Evolutionary conservation across 805 yeast genomes (phyloP).

Genomic region (Pichia heedii): DNA sequence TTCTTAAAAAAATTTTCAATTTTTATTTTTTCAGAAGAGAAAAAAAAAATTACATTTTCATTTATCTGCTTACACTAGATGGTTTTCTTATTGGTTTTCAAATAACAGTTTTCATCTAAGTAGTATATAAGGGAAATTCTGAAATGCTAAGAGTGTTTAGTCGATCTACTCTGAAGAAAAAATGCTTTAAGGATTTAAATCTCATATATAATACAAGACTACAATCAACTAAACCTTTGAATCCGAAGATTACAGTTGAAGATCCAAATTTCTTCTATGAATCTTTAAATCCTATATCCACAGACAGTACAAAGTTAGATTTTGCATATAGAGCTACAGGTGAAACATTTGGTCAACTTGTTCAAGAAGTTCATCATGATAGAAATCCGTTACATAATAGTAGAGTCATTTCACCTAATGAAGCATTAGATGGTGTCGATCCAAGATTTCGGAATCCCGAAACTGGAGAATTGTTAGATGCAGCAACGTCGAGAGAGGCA

Average conservation of each 20-base stretch:
- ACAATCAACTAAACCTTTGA: not conserved
- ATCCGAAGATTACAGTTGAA: slow-evolving; percentile 15
- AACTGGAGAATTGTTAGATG: slow-evolving; percentile 27
- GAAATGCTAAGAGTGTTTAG: not conserved
- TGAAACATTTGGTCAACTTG: slow-evolving; percentile 36
- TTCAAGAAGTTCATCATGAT: slow-evolving; percentile 29
- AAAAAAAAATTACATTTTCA: not conserved
- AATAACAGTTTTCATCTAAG: not conserved
- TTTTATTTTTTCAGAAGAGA: too few species aligned
- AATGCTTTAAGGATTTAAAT: not conserved
- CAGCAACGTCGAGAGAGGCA: slow-evolving; percentile 39
- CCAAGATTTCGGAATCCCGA: slow-evolving; percentile 26
- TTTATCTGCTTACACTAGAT: not conserved
- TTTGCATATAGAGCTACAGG: slow-evolving; percentile 31
- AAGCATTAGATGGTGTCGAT: slow-evolving; percentile 24
- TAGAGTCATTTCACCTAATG: slow-evolving; percentile 31
- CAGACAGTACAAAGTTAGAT: slow-evolving; percentile 20
- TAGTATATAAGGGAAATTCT: not conserved
- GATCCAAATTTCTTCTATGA: slow-evolving; percentile 16
- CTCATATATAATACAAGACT: not conserved
- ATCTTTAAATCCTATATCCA: slow-evolving; percentile 15
- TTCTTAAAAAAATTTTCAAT: too few species aligned
- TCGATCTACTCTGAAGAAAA: not conserved
- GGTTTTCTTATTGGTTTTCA: not conserved
- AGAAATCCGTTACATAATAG: slow-evolving; percentile 24